These are phyloP conservation scores for Picea sitchensis DNA, from an alignment of 75 land plant genomes.

Conservation along the genomic window DNA sequence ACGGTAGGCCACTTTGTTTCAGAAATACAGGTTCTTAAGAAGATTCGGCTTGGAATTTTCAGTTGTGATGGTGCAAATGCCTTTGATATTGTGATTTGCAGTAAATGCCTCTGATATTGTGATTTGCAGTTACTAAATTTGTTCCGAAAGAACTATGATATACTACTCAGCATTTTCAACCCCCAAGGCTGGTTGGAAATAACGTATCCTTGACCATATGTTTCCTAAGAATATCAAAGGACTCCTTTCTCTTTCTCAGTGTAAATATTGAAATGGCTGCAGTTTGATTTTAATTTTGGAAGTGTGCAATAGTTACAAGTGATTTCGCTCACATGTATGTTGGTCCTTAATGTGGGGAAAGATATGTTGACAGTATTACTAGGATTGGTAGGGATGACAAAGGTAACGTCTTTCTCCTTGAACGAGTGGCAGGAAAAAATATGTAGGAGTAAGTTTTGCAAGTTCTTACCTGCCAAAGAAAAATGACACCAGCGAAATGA, in stretches of 20 bases:
- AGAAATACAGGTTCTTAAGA: background rate
- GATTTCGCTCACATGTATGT: background rate
- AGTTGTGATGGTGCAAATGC: too few species aligned
- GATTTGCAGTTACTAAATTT: slow-evolving; percentile 58
- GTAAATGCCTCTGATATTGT: background rate
- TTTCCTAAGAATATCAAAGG: slow-evolving; percentile 3
- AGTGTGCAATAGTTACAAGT: background rate
- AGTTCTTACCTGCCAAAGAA: background rate
- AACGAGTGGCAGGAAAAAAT: slow-evolving; percentile 31
- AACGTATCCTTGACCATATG: slow-evolving; percentile 56
- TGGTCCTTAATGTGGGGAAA: slow-evolving; percentile 22
- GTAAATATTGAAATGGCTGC: background rate
- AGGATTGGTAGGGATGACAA: slow-evolving; percentile 95
- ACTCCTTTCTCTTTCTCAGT: background rate
- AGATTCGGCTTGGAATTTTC: too few species aligned
- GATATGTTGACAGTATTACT: slow-evolving; percentile 75
- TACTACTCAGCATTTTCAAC: slow-evolving; percentile 82
- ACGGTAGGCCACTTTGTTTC: slow-evolving; percentile 38
- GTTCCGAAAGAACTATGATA: slow-evolving; percentile 80
- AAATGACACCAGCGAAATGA: background rate
- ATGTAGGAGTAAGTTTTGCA: background rate
- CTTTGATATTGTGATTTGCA: slow-evolving; percentile 12
- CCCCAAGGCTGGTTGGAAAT: slow-evolving; percentile 98
- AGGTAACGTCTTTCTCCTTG: slow-evolving; percentile 79
- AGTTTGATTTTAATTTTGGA: slow-evolving; percentile 12